Conservation (phyloP, 495 filamentous ascomycete species). For the Aspergillus diversus region DNA sequence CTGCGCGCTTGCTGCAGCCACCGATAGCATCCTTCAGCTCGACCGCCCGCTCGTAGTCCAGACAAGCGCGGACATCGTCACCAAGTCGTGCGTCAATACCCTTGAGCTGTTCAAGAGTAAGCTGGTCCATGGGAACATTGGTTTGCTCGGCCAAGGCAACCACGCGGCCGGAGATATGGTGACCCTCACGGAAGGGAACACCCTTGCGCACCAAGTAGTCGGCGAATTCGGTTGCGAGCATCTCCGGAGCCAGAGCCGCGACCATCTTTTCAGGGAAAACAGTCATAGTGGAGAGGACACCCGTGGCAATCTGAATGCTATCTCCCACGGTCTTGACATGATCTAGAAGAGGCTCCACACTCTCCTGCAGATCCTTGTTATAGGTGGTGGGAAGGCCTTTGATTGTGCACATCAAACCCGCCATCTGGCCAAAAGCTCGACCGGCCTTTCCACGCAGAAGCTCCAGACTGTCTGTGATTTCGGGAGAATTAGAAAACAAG, state of each 20-base stretch:
- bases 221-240: conserved; percentile 83
- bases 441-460: conserved; percentile 87
- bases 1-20: conserved; percentile 75
- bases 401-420: conserved; percentile 82
- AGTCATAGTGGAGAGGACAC: conserved; percentile 68
- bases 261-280: conserved; percentile 76
- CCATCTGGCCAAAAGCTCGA: conserved; percentile 84
- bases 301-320: conserved; percentile 84
- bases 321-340: conserved; percentile 84
- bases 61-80: conserved; percentile 69
- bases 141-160: conserved; percentile 76
- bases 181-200: conserved; percentile 75
- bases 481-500: background rate
- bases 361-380: conserved; percentile 95
- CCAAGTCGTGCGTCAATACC: conserved; percentile 75
- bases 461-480: conserved; percentile 72
- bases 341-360: conserved; percentile 84
- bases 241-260: conserved; percentile 72
- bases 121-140: conserved; percentile 73
- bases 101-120: conserved; percentile 71
- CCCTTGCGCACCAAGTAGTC: conserved; percentile 93
- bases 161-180: conserved; percentile 83
- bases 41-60: conserved; percentile 87
- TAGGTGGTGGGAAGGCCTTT: conserved; percentile 91
- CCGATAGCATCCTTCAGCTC: conserved; percentile 82